These are phyloP conservation scores for Nigrospora osmanthi DNA, from an alignment of 2,329 filamentous ascomycete genomes.

Conservation along the genomic window DNA sequence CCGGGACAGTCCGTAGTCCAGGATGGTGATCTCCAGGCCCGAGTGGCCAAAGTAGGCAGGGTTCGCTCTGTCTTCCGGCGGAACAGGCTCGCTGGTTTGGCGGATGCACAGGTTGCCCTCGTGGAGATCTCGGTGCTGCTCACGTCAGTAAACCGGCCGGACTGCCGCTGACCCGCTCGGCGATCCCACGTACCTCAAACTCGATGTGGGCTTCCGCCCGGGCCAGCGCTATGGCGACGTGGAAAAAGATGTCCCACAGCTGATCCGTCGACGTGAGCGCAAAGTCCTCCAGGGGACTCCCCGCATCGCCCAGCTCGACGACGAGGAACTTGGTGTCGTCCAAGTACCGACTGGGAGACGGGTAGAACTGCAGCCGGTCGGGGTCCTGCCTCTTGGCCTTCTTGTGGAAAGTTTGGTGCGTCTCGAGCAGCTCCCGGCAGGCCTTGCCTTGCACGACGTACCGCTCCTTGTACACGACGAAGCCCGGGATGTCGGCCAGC, in stretches of 20 bases:
- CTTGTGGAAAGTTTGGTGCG: conserved; percentile 51
- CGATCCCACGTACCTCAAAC: conserved; percentile 44
- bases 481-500: conserved; percentile 56
- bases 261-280: conserved; percentile 38
- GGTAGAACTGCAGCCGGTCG: conserved; percentile 51
- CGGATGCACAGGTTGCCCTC: conserved; percentile 57
- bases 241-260: conserved; percentile 57
- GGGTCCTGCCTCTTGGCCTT: conserved; percentile 47
- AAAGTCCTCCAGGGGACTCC: conserved; percentile 51
- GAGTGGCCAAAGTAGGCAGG: conserved; percentile 46
- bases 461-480: conserved; percentile 58
- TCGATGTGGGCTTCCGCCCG: conserved; percentile 48
- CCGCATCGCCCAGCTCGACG: conserved; percentile 57
- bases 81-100: conserved; percentile 25
- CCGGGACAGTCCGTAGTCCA: conserved; percentile 58
- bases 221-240: conserved; percentile 51
- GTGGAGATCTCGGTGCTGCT: conserved; percentile 56
- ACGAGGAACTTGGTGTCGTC: conserved; percentile 52
- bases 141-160: neutral
- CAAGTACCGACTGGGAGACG: conserved; percentile 51
- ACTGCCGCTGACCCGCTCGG: neutral
- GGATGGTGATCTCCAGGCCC: conserved; percentile 54
- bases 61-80: conserved; percentile 20
- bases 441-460: conserved; percentile 52
- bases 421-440: conserved; percentile 44